Evolutionary conservation across 1,284 basidiomycete genomes (phyloP), one percentile per base, ranked within the genome.

Genomic region (Hymenochaete sp.): DNA sequence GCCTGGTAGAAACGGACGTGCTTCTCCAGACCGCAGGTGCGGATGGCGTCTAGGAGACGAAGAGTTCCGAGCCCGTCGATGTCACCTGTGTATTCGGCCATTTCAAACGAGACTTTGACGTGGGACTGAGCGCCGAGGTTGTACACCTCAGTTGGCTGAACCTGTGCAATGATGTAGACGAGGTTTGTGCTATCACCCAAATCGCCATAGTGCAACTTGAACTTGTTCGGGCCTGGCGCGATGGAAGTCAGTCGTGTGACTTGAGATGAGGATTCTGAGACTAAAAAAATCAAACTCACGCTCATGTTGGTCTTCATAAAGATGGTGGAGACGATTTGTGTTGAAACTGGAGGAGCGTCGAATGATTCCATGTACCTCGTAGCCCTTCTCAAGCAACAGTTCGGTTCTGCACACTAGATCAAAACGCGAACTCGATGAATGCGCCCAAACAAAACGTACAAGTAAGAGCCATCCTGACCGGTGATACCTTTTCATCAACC

Each of bases 31-130:
- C 92, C 91, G 62, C 89, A 91, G 5, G 91, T 95, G 31, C 91
- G 79, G 62, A 95, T 82, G 44, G 91, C 92, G 57, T 95, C 92
- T 47, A 95, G 79, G 47, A 95, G 75, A 55, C 91, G 86, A 38
- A 95, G 76, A 1, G 91, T 95, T 45, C 91, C 91, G 27, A 93
- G 72, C 8, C 81, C 92, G 57, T 95, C 92, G 43, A 95, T 90
- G 58, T 95, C 89, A 48, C 85, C 89, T 0, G 92, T 95, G 67
- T 95, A 95, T 66, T 95, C 91, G 28, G 91, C 88, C 88, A 95
- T 93, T 65, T 93, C 91, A 64, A 95, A 95, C 24, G 90, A 93
- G 53, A 95, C 91, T 64, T 95, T 95, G 69, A 95, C 91, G 67
- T 95, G 91, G 42, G 86, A 91, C 62, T 95, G 91, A n/a, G 92